Evolutionary conservation across 139 green algal genomes (phyloP), one percentile per base, ranked within the genome.

Genomic region (Chlorella sp.): DNA sequence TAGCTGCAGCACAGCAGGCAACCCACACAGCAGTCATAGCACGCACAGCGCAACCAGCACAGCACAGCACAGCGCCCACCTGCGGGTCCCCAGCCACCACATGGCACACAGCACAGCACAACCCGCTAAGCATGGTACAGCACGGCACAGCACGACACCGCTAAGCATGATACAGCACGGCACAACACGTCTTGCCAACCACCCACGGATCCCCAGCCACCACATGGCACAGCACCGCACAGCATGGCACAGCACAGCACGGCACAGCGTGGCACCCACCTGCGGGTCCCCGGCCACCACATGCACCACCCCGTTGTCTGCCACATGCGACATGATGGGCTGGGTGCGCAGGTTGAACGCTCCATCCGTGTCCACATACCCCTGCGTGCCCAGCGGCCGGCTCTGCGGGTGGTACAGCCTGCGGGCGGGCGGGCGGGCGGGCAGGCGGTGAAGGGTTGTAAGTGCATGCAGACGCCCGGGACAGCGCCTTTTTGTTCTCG

Each of bases 221-320:
- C 18, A 98, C 76, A 88, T 98, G 95, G 48, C 48, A 57, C 48
- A 9, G 48, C 48, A 57, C 48, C 5, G 48, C 48, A 57, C 48
- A 57, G 48, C 48, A 9, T 9, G 9, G 48, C 7, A 9, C 48
- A 57, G 48, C 48, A 9, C 48, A 57, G 48, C 48, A 9, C 48
- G 9, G 48, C 48, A 57, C 48, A 57, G 48, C 48, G 48, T 9
- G 30, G 32, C 71, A 32, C 71, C 32, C 71, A 83, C 32, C 76
- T 71, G 9, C 76, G 82, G 48, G 81, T 97, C 93, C 12, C 75
- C 75, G 32, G 95, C 95, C 24, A 98, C 93, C 18, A 98, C 76
- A 88, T 98, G 95, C 78, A 98, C 83, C 19, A 85, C 88, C 39
- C 97, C 97, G 73, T 97, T 94, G 39, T 98, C 95, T 0, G 86